Evolutionary conservation across 2,329 filamentous ascomycete species (phyloP), one percentile per base, ranked within the genome.

Genomic region (Clarireedia hainanense): DNA sequence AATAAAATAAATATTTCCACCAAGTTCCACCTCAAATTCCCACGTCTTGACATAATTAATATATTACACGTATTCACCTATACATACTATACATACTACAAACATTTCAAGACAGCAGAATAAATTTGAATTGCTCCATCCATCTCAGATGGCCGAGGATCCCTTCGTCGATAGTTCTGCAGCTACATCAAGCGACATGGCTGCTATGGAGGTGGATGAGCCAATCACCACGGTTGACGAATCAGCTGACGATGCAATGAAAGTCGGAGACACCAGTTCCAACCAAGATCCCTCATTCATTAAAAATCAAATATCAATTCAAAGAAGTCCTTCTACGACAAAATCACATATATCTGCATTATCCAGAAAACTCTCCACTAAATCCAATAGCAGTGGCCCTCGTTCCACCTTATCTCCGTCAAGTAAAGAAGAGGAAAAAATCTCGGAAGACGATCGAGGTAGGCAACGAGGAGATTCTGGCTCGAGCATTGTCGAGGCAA

Each of bases 251-350:
- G 34, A 53, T 40, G 34, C 42, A 24, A 45, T 51, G 7, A 51
- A 50, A 27, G 53, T 9, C 14, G 52, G 57, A 27, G 52, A 52
- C 4, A 15, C n/a, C 10, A 34, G 17, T 5, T 39, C 30, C 6
- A 60, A 20, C 23, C 27, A 50, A 7, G 52, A 65, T 30, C 53
- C 60, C n/a, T 58, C 62, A 1, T 65, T 63, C 17, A 64, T 66
- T 2, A 64, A 66, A 50, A 62, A 65, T 27, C 58, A 63, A n/a
- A 59, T 64, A 17, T 54, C 60, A 10, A 58, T 67, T 1, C 62
- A 65, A 45, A 56, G 66, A 47, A 65, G 58, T 30, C 51, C 61
- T 36, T 66, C 66, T 1, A 55, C 60, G 6, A 42, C 64, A 2
- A 59, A 61, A 39, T 58, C 58, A 5, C 59, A 63, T 6, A 60